phyloP scores from a whole-genome alignment of 2,329 filamentous ascomycete species.

The Epichloe elymi region DNA sequence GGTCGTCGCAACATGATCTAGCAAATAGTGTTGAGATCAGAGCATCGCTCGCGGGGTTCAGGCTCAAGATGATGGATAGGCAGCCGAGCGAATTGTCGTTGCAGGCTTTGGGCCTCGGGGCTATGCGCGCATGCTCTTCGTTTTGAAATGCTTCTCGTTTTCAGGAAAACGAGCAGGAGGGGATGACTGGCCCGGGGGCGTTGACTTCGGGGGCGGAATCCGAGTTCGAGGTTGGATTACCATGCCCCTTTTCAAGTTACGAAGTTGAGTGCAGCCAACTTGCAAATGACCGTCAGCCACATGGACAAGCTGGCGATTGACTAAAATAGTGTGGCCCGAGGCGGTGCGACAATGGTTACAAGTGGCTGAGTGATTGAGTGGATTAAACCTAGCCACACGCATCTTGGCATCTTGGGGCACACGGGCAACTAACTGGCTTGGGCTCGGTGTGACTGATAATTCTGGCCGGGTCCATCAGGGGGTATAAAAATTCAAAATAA shows the following conservation, averaged over 20 bases:
- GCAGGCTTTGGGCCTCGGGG: neutral
- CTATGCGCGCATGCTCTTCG: neutral
- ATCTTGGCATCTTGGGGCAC: too few species aligned
- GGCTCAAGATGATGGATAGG: neutral
- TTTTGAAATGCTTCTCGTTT: neutral
- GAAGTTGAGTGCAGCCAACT: neutral
- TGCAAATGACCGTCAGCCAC: neutral
- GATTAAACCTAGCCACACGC: too few species aligned
- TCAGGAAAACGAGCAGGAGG: too few species aligned
- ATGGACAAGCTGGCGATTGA: neutral
- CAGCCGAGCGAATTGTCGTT: neutral
- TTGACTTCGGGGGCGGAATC: neutral
- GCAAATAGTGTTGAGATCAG: neutral
- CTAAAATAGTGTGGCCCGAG: too few species aligned
- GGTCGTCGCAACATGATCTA: constrained; percentile 20
- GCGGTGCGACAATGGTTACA: too few species aligned
- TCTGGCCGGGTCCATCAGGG: too few species aligned
- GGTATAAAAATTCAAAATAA: too few species aligned
- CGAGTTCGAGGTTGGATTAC: neutral
- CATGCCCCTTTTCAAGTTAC: too few species aligned
- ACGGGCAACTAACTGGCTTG: too few species aligned
- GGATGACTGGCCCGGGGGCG: neutral
- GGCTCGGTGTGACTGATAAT: too few species aligned
- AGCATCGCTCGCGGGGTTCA: neutral
- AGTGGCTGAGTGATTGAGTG: too few species aligned